phyloP scores from a whole-genome alignment of 305 asterid species.

The Nicotiana rustica region DNA sequence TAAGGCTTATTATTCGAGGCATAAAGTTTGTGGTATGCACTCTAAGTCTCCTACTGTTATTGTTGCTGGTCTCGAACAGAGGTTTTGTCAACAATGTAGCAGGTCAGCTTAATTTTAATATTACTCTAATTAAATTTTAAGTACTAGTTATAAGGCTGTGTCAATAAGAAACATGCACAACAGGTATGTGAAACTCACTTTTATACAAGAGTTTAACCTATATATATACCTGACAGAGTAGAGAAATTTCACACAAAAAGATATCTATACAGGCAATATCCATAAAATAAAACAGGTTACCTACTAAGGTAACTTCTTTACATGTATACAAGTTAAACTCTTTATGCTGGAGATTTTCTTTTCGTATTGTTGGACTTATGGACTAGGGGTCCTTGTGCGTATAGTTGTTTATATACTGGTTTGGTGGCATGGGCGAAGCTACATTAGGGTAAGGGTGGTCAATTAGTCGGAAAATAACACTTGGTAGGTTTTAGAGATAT shows the following conservation, averaged over 20 bases:
- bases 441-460: no score
- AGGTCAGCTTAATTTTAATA: conserved; percentile 46
- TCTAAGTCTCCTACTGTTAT: conserved; percentile 57
- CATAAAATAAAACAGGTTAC: no score
- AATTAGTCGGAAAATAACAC: no score
- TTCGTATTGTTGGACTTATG: neutral
- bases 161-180: neutral
- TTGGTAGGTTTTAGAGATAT: no score
- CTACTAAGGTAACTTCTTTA: no score
- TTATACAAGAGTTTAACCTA: neutral
- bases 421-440: neutral
- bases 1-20: conserved; percentile 65
- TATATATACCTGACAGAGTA: no score
- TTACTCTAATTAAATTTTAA: neutral
- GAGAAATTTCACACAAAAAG: no score
- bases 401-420: neutral
- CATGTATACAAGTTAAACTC: no score
- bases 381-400: conserved; percentile 20
- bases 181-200: neutral
- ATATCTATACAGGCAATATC: no score
- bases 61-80: conserved; percentile 64
- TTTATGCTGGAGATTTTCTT: neutral
- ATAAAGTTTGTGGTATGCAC: conserved; percentile 66
- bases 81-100: conserved; percentile 76
- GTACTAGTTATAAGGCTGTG: neutral